Evolutionary conservation across 1,284 basidiomycete genomes (phyloP).

Genomic region (Cystobasidium sp.): DNA sequence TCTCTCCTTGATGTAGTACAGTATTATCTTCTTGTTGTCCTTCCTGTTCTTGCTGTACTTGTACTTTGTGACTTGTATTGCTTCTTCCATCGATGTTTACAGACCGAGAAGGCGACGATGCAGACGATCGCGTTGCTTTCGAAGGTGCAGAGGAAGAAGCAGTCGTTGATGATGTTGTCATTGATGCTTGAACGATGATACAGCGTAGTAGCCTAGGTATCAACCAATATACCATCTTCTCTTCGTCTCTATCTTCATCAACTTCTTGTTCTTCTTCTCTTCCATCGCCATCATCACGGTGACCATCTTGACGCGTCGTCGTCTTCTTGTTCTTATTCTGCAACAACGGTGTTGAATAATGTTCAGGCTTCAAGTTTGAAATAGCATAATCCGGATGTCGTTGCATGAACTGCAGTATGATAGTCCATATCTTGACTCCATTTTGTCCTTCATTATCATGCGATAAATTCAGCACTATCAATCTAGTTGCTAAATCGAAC

Average conservation of each 20-base stretch:
- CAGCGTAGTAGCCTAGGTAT: conserved; percentile 24
- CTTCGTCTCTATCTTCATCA: conserved; percentile 1
- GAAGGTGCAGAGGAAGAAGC: neutral
- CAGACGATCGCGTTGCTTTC: neutral
- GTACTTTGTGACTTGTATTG: neutral
- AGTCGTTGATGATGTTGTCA: neutral
- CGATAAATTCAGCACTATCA: neutral
- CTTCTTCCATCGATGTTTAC: neutral
- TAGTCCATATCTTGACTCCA: conserved; percentile 19
- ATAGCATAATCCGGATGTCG: conserved; percentile 36
- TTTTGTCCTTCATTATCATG: neutral
- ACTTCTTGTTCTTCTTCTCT: neutral
- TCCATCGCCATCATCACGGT: neutral
- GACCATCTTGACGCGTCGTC: neutral
- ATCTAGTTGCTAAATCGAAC: conserved; percentile 31
- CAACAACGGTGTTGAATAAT: neutral
- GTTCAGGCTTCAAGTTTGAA: conserved; percentile 4
- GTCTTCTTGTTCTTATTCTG: neutral
- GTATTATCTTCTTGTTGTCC: neutral
- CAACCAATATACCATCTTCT: conserved; percentile 30
- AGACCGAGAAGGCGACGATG: neutral
- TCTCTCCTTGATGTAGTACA: conserved; percentile 9
- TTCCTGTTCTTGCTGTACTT: neutral
- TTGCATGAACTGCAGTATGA: conserved; percentile 32
- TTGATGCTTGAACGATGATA: conserved; percentile 1